These are phyloP conservation scores for Mucor saturninus DNA, from an alignment of 371 early-diverging fungal genomes.

Conservation along the genomic window DNA sequence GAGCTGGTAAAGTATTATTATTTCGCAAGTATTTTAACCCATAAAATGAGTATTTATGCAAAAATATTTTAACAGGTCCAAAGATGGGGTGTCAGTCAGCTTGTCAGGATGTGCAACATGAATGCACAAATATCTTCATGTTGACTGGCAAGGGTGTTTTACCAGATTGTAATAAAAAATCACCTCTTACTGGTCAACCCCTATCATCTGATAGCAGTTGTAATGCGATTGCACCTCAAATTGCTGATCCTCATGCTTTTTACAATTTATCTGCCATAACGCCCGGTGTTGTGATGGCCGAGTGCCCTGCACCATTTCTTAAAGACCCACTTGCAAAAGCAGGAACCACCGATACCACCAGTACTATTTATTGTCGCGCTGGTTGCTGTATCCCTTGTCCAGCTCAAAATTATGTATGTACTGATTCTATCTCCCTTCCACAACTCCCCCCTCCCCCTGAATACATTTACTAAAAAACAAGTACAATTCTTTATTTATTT, in stretches of 20 bases:
- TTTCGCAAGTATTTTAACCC: not conserved
- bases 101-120: slow-evolving; percentile 39
- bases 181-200: slow-evolving; percentile 30
- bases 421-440: too few species aligned
- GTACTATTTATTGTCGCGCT: slow-evolving; percentile 27
- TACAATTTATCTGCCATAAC: slow-evolving; percentile 36
- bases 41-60: not conserved
- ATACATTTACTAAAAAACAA: not conserved
- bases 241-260: slow-evolving; percentile 19
- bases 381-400: slow-evolving; percentile 55
- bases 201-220: slow-evolving; percentile 48
- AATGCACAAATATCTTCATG: slow-evolving; percentile 46
- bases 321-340: slow-evolving; percentile 32
- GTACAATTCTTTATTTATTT: not conserved
- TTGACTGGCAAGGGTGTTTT: slow-evolving; percentile 38
- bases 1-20: slow-evolving; percentile 14
- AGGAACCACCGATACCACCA: slow-evolving; percentile 24
- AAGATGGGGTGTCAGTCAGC: slow-evolving; percentile 55
- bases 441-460: too few species aligned
- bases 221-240: slow-evolving; percentile 40
- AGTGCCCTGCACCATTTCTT: slow-evolving; percentile 49
- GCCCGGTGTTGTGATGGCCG: slow-evolving; percentile 31
- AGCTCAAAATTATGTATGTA: slow-evolving; percentile 39
- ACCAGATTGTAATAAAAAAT: slow-evolving; percentile 51
- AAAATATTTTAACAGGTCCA: slow-evolving; percentile 5